phyloP scores from a whole-genome alignment of 148 eudicot genomes.

The Nyssa sinensis region DNA sequence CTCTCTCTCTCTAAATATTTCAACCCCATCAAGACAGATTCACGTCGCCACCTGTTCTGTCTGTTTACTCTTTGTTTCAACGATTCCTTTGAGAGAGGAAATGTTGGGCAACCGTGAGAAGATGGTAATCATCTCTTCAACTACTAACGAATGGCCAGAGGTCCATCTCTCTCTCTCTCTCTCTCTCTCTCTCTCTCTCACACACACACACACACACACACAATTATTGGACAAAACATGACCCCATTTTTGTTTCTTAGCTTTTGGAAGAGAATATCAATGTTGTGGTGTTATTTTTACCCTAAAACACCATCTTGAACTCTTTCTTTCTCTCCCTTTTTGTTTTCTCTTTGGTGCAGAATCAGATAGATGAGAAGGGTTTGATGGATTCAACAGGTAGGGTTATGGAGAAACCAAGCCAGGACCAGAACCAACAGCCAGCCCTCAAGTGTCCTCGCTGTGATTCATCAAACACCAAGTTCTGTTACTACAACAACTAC shows the following conservation, averaged over 20 bases:
- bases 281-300: slow-evolving; percentile 15
- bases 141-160: slow-evolving; percentile 25
- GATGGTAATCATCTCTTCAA: slow-evolving; percentile 18
- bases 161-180: slow-evolving; percentile 5
- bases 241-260: slow-evolving; percentile 45
- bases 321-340: neutral
- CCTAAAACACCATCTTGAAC: slow-evolving; percentile 16
- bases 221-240: slow-evolving; percentile 24
- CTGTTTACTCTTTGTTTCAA: slow-evolving; percentile 28
- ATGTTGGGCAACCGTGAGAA: slow-evolving; percentile 31
- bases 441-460: slow-evolving; percentile 56
- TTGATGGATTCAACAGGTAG: slow-evolving; percentile 26
- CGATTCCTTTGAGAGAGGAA: slow-evolving; percentile 19
- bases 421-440: slow-evolving; percentile 25
- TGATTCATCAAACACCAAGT: slow-evolving; percentile 42
- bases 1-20: slow-evolving; percentile 15
- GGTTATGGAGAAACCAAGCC: slow-evolving; percentile 22
- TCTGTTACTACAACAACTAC: slow-evolving; percentile 44
- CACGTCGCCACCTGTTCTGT: slow-evolving; percentile 38
- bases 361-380: slow-evolving; percentile 14
- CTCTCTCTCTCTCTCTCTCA: neutral
- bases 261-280: slow-evolving; percentile 41
- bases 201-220: too few relatives aligned
- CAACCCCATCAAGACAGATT: slow-evolving; percentile 21
- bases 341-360: slow-evolving; percentile 18